Evolutionary conservation across 2,329 filamentous ascomycete genomes (phyloP), one percentile per base, ranked within the genome.

Genomic region (Alternaria longipes): DNA sequence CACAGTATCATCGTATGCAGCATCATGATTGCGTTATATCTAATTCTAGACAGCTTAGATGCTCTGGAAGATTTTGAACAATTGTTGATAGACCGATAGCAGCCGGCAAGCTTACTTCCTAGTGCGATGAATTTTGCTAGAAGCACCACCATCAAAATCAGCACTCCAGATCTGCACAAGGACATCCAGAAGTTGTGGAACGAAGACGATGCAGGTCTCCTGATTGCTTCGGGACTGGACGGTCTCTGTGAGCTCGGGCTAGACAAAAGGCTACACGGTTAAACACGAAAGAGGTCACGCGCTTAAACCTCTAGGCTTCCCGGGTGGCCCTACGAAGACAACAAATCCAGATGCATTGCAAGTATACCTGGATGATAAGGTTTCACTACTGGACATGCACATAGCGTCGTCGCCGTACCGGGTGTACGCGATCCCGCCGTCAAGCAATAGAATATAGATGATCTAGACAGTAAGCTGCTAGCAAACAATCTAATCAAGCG

Each of bases 11-110:
- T 9, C 34, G 1, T n/a, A 38, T 0, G 34, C 34, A 4, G 18
- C 11, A 3, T 1, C 1, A 14, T 8, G 20, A 18, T 1, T 2
- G 32, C 11, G 1, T 2, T 32, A 3, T 6, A 2, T 3, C 32
- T n/a, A 2, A 7, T 1, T 22, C 3, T 18, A 16, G 28, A 6
- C 18, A 16, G n/a, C 18, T 32, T 0, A 32, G 28, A 7, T 1
- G 12, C 2, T 36, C 2, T 16, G 1, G 0, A 36, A 5, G 2
- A 7, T 16, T 0, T 36, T 14, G 14, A 14, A 12, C 1, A 12
- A 14, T 5, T 36, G 6, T 36, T 7, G 5, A 16, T 36, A 36
- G 0, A 16, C 5, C 12, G 12, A 16, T 36, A 36, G 5, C 12
- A 24, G 14, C 32, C 5, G 32, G 0, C 6, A 4, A 16, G 5